phyloP scores from a whole-genome alignment of 2,329 filamentous ascomycete genomes.

The Trichoderma koningiopsis region DNA sequence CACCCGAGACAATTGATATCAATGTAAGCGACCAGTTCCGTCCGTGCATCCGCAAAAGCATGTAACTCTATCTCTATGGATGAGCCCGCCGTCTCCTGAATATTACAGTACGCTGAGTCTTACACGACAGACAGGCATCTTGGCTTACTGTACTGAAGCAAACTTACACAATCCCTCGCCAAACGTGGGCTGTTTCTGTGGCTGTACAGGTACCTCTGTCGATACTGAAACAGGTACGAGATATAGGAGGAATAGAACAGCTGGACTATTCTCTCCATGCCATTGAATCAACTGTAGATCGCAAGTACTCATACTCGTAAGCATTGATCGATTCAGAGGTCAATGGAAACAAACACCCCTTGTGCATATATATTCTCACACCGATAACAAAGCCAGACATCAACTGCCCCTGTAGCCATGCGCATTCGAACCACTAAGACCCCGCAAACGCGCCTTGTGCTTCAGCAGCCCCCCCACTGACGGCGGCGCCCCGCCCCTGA shows the following conservation, averaged over 20 bases:
- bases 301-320: background rate
- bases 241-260: background rate
- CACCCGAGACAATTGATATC: background rate
- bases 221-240: background rate
- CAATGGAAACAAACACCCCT: background rate
- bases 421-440: slow-evolving; percentile 35
- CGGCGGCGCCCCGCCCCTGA: slow-evolving; percentile 21
- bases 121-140: slow-evolving; percentile 1
- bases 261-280: background rate
- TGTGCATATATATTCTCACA: background rate
- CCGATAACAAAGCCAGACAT: background rate
- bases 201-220: background rate
- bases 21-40: background rate
- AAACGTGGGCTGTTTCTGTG: background rate
- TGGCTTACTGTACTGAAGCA: slow-evolving; percentile 4
- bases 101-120: background rate
- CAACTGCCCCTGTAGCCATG: background rate
- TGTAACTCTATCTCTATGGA: background rate
- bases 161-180: background rate
- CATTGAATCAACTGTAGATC: background rate
- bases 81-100: background rate
- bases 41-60: background rate
- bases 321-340: background rate
- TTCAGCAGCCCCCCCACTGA: slow-evolving; percentile 29
- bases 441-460: slow-evolving; percentile 37